Evolutionary conservation across 805 yeast genomes (phyloP), one percentile per base, ranked within the genome.

Genomic region (Sugiyamaella chiloensis): DNA sequence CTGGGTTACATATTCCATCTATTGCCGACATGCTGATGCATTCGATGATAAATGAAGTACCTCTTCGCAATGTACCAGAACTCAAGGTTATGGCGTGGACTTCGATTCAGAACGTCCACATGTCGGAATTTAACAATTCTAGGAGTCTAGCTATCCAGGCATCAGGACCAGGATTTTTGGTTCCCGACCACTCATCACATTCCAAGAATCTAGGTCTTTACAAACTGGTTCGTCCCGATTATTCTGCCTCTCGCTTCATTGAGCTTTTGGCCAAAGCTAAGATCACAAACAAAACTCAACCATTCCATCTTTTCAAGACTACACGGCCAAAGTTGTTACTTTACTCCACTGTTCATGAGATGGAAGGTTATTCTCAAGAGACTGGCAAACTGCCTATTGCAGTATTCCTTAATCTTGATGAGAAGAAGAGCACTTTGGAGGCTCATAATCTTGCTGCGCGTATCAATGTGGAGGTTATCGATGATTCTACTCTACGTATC

Each of bases 11-110:
- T 41, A 59, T 68, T 40, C 85, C 93, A 2, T 73, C 83, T 2
- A 71, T 85, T 11, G 75, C 96, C 0, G 96, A 89, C 63, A 74
- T 87, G 40, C 68, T 91, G 50, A 87, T 90, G 95, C 95, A 90
- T 59, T 87, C 96, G 0, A 71, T 91, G 60, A 79, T 86, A 24
- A 91, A 91, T 61, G 95, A 87, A 58, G 83, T 82, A 20, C 93
- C 96, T 0, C 72, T 91, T 35, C 59, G 58, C 29, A 50, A 54
- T 27, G 67, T 89, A 14, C 96, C 97, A 0, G 69, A 71, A 23
- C 71, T 91, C 71, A 70, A 68, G 51, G 96, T 90, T 4, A 72
- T 70, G 9, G 73, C 76, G 2, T 87, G 93, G 86, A 75, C 83
- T 23, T 71, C 73, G 9, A 78, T 89, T 5, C 73, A 74, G 27